phyloP scores from a whole-genome alignment of 1,284 basidiomycete genomes.

The Heterobasidion parviporum region DNA sequence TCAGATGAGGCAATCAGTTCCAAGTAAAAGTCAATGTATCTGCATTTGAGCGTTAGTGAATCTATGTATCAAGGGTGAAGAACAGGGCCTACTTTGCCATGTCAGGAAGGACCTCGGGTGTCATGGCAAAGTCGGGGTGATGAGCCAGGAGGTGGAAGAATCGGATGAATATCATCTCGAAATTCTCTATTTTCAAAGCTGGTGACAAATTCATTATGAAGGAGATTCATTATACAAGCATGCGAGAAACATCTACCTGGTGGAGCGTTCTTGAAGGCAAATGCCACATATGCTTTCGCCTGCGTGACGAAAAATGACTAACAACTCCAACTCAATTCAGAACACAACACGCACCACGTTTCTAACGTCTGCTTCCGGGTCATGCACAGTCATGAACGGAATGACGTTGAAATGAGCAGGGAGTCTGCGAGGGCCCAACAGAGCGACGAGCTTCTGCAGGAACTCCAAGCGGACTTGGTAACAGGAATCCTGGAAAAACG shows the following conservation, averaged over 20 bases:
- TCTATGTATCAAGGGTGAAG: neutral
- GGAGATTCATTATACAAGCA: neutral
- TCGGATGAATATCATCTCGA: conserved; percentile 82
- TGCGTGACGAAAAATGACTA: conserved; percentile 15
- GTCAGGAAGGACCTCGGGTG: conserved; percentile 57
- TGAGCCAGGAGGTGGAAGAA: conserved; percentile 85
- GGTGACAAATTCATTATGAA: conserved; percentile 4
- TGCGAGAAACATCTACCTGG: conserved; percentile 28
- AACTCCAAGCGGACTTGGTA: conserved; percentile 81
- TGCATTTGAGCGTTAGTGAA: conserved; percentile 19
- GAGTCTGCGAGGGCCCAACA: conserved; percentile 57
- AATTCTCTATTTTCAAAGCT: conserved; percentile 56
- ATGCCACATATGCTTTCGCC: conserved; percentile 53
- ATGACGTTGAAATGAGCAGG: conserved; percentile 74
- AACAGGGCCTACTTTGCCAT: conserved; percentile 55
- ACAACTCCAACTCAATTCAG: neutral
- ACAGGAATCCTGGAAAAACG: conserved; percentile 62
- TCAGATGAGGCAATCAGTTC: conserved; percentile 67
- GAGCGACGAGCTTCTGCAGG: conserved; percentile 64
- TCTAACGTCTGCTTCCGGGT: conserved; percentile 82
- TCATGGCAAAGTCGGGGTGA: conserved; percentile 81
- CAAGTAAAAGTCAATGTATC: conserved; percentile 88
- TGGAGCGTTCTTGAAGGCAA: conserved; percentile 37
- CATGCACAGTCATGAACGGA: conserved; percentile 84
- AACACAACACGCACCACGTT: conserved; percentile 33